These are phyloP conservation scores for Aquilaria sinensis DNA, from an alignment of 345 rosid species.

Conservation along the genomic window DNA sequence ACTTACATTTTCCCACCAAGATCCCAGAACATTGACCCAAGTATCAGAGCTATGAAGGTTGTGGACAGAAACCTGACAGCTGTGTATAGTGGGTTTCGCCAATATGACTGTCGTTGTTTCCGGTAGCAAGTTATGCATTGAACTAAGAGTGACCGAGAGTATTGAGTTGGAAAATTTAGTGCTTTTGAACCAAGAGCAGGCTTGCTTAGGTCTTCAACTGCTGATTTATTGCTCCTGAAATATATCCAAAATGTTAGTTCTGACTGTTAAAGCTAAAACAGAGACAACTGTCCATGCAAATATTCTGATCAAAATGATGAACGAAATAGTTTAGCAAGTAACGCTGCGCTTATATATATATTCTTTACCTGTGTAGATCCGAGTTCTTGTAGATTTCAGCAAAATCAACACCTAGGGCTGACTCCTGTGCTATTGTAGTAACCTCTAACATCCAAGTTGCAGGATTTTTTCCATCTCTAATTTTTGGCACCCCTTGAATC, in stretches of 20 bases:
- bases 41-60: constrained; percentile 39
- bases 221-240: constrained; percentile 60
- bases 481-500: constrained; percentile 49
- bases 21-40: constrained; percentile 71
- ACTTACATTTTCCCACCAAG: constrained; percentile 59
- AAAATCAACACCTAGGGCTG: constrained; percentile 56
- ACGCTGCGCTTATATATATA: not conserved
- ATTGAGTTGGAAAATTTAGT: constrained; percentile 43
- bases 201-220: constrained; percentile 39
- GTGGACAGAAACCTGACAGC: constrained; percentile 66
- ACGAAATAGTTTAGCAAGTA: not conserved
- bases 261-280: no score
- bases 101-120: constrained; percentile 66
- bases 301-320: not conserved
- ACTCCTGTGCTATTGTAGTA: constrained; percentile 47
- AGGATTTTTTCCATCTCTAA: constrained; percentile 73
- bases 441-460: constrained; percentile 94
- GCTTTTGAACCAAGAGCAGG: constrained; percentile 52
- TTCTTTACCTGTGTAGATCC: constrained; percentile 42
- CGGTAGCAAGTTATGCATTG: constrained; percentile 65
- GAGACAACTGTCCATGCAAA: no score
- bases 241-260: not conserved
- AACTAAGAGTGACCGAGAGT: constrained; percentile 45
- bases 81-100: constrained; percentile 69
- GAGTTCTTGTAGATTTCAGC: constrained; percentile 49